Percentiles rank a stretch among this genome's conserved stretches.
These are phyloP conservation scores for Thecaphora thlaspeos DNA, from an alignment of 1,284 basidiomycete genomes.

Conservation along the genomic window DNA sequence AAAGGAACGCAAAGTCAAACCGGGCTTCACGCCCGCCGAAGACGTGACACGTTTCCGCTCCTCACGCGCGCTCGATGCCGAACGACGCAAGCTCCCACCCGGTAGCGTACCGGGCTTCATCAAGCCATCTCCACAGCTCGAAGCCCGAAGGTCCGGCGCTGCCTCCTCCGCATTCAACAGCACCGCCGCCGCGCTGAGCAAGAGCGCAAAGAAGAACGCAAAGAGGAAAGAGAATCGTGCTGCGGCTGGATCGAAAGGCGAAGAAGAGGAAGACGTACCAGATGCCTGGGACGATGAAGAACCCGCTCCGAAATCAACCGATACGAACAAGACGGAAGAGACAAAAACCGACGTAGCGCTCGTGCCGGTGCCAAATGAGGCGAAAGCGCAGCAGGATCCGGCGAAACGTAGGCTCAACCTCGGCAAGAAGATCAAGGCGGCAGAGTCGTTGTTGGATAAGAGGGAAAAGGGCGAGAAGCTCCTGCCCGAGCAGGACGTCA, in stretches of 20 bases:
- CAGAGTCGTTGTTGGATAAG: conserved; percentile 5
- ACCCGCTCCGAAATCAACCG: background rate
- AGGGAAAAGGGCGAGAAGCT: conserved; percentile 2
- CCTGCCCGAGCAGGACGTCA: conserved; percentile 10
- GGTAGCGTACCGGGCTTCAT: conserved; percentile 52
- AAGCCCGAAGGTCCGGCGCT: conserved; percentile 12
- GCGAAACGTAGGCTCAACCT: conserved; percentile 4
- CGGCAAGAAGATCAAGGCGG: conserved; percentile 7
- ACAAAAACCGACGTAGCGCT: background rate
- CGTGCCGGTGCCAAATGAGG: too few species aligned
- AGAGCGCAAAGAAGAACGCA: conserved; percentile 75
- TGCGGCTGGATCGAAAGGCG: conserved; percentile 61
- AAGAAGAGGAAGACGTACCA: conserved; percentile 6
- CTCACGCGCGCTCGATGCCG: conserved; percentile 71
- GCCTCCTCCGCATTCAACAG: too few species aligned
- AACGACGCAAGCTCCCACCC: conserved; percentile 60
- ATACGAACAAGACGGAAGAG: background rate
- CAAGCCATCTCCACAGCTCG: background rate
- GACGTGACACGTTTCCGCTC: conserved; percentile 82
- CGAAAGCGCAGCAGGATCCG: conserved; percentile 2
- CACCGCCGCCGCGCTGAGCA: conserved; percentile 20
- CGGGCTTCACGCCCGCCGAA: conserved; percentile 91
- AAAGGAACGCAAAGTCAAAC: conserved; percentile 84
- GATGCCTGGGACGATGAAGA: conserved; percentile 17
- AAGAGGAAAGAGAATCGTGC: conserved; percentile 58